Evolutionary conservation across 1,284 basidiomycete genomes (phyloP).

Genomic region (Garcileccinum viscosum): DNA sequence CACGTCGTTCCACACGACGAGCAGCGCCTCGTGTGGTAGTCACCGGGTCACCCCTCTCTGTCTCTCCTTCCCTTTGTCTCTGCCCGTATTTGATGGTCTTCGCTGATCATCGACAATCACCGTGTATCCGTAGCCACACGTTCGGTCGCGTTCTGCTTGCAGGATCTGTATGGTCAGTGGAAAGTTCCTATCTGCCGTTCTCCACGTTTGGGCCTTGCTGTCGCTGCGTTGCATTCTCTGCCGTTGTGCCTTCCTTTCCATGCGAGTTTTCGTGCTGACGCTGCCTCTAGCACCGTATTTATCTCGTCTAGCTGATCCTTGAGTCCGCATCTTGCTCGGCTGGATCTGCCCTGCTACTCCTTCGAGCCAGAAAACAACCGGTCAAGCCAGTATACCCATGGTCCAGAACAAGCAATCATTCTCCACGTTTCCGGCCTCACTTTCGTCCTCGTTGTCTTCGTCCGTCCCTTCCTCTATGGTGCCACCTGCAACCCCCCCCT

Average conservation of each 20-base stretch:
- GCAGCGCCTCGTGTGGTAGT: slow-evolving; percentile 23
- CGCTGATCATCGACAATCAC: slow-evolving; percentile 28
- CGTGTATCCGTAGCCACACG: slow-evolving; percentile 6
- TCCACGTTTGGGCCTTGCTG: slow-evolving; percentile 44
- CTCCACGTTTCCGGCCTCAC: slow-evolving; percentile 47
- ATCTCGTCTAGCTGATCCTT: slow-evolving; percentile 39
- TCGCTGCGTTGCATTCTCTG: slow-evolving; percentile 43
- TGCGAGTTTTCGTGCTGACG: slow-evolving; percentile 24
- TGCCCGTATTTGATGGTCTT: slow-evolving; percentile 33
- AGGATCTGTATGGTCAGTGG: slow-evolving; percentile 36
- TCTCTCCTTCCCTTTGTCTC: slow-evolving; percentile 20
- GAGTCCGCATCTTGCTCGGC: slow-evolving; percentile 31
- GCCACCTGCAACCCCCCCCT: slow-evolving; percentile 44
- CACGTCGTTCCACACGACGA: slow-evolving; percentile 24
- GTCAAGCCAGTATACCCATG: slow-evolving; percentile 37
- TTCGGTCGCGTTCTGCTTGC: slow-evolving; percentile 9
- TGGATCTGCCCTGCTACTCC: slow-evolving; percentile 27
- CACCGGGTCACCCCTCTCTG: neutral
- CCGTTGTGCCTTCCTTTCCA: slow-evolving; percentile 28
- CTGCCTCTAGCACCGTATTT: slow-evolving; percentile 37
- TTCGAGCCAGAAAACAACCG: slow-evolving; percentile 36
- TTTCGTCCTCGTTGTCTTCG: slow-evolving; percentile 51
- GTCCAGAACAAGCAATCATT: slow-evolving; percentile 43
- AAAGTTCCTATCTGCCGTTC: slow-evolving; percentile 11
- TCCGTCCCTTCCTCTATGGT: slow-evolving; percentile 47